These are phyloP conservation scores for Lojkania enalia DNA, from an alignment of 2,329 filamentous ascomycete species.

Conservation along the genomic window DNA sequence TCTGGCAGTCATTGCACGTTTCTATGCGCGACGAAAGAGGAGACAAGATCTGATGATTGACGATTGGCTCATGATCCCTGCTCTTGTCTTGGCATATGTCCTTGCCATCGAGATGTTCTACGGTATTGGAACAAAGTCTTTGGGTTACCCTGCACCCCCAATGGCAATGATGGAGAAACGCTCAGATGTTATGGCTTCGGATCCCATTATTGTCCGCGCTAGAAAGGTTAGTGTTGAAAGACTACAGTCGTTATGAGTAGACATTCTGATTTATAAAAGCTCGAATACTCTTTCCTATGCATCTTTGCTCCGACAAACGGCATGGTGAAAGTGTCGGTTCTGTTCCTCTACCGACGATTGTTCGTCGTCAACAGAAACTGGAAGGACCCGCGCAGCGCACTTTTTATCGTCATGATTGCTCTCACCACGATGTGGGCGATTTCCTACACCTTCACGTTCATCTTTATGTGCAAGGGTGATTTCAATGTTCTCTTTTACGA, in stretches of 20 bases:
- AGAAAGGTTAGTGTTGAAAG: conserved; percentile 1
- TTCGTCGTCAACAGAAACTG: conserved; percentile 12
- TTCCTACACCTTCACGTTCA: conserved; percentile 10
- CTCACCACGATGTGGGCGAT: conserved; percentile 11
- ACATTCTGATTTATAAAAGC: conserved; percentile 4
- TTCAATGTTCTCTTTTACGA: conserved; percentile 3
- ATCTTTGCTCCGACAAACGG: conserved; percentile 10
- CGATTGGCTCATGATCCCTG: conserved; percentile 13
- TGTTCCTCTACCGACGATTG: conserved; percentile 15
- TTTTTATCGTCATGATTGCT: conserved; percentile 9
- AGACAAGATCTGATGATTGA: conserved; percentile 7
- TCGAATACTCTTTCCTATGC: conserved; percentile 14
- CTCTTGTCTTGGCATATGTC: conserved; percentile 2
- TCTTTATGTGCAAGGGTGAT: conserved; percentile 15
- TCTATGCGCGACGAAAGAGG: conserved; percentile 3
- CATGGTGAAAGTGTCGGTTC: conserved; percentile 12
- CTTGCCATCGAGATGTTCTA: conserved; percentile 9
- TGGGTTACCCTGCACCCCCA: conserved; percentile 4
- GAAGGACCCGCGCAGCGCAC: conserved; percentile 10
- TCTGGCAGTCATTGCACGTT: conserved; percentile 9
- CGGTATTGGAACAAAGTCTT: conserved; percentile 3
- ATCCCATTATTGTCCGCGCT: conserved; percentile 2
- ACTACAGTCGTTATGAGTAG: not conserved
- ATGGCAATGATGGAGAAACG: not conserved
- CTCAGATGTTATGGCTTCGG: not conserved